phyloP scores from a whole-genome alignment of 805 yeast genomes.

The Novakomyces olei region DNA sequence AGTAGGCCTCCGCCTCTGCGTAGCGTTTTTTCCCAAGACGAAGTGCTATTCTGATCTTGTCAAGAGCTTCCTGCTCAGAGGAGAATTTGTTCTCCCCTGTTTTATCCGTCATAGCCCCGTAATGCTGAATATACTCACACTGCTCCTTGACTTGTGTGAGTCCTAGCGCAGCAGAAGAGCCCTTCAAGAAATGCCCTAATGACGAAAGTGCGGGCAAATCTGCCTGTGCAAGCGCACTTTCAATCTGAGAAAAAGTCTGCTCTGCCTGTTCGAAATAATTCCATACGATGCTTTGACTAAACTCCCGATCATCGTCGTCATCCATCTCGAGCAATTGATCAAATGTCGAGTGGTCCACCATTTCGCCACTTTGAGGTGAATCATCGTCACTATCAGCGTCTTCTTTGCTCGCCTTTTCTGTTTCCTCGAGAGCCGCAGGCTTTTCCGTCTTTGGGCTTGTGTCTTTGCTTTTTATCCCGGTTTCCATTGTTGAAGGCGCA shows the following conservation, averaged over 20 bases:
- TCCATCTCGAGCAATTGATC: conserved; percentile 84
- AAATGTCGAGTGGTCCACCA: conserved; percentile 74
- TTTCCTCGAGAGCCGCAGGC: too few relatives aligned
- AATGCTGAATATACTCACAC: conserved; percentile 84
- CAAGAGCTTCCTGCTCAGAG: too few relatives aligned
- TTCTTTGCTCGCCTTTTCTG: background rate
- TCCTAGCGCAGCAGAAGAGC: conserved; percentile 88
- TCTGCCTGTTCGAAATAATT: conserved; percentile 80
- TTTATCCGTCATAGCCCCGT: too few relatives aligned
- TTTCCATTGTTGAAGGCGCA: too few relatives aligned
- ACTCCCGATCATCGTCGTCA: conserved; percentile 48
- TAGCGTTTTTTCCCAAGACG: too few relatives aligned
- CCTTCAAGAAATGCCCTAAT: conserved; percentile 82
- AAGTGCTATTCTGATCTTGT: too few relatives aligned
- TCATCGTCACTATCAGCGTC: conserved; percentile 2
- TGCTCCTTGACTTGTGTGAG: conserved; percentile 57
- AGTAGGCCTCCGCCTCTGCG: too few relatives aligned
- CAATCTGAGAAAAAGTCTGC: conserved; percentile 55
- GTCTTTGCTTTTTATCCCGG: too few relatives aligned
- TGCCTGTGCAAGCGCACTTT: conserved; percentile 23
- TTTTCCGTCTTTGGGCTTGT: too few relatives aligned
- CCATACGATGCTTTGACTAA: conserved; percentile 51
- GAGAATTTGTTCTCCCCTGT: too few relatives aligned
- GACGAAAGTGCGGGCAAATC: conserved; percentile 39
- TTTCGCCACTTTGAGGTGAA: too few relatives aligned